Evolutionary conservation across 495 filamentous ascomycete species (phyloP).

Genomic region (Aeminium ludgeri): DNA sequence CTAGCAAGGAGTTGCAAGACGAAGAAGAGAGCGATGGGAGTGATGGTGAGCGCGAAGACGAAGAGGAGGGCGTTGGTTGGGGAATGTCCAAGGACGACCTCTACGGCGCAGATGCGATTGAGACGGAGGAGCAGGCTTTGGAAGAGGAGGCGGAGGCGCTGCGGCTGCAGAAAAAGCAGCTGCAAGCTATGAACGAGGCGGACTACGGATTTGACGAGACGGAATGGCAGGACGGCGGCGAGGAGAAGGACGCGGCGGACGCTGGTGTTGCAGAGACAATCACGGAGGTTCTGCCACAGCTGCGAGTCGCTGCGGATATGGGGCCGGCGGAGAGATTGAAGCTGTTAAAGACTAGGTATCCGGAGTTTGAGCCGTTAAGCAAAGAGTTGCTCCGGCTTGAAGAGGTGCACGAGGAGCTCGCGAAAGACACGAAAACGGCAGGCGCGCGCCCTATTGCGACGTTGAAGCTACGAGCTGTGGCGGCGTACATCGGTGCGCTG

Average conservation of each 20-base stretch:
- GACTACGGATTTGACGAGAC: slow-evolving; percentile 86
- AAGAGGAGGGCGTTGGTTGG: slow-evolving; percentile 66
- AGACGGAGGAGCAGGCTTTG: slow-evolving; percentile 79
- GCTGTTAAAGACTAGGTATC: slow-evolving; percentile 64
- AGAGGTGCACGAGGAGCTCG: slow-evolving; percentile 39
- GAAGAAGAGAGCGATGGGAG: slow-evolving; percentile 28
- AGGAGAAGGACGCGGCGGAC: slow-evolving; percentile 26
- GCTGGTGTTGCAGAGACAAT: slow-evolving; percentile 32
- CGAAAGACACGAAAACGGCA: slow-evolving; percentile 8
- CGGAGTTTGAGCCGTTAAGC: slow-evolving; percentile 74
- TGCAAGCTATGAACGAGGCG: slow-evolving; percentile 67
- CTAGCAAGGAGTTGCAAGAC: slow-evolving; percentile 20
- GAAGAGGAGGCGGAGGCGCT: slow-evolving; percentile 85
- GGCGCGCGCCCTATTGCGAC: slow-evolving; percentile 1
- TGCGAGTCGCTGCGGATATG: slow-evolving; percentile 69
- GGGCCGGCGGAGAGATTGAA: slow-evolving; percentile 53
- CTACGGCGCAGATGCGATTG: slow-evolving; percentile 77
- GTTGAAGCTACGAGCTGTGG: slow-evolving; percentile 42
- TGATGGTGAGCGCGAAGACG: slow-evolving; percentile 39
- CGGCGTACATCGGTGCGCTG: slow-evolving; percentile 68
- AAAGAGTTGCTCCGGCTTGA: slow-evolving; percentile 65
- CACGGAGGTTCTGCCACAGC: slow-evolving; percentile 66
- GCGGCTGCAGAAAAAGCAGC: slow-evolving; percentile 72
- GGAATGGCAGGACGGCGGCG: slow-evolving; percentile 48
- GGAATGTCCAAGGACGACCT: slow-evolving; percentile 78